These are phyloP conservation scores for Diaporthe citrichinensis DNA, from an alignment of 2,329 filamentous ascomycete species.

Conservation along the genomic window DNA sequence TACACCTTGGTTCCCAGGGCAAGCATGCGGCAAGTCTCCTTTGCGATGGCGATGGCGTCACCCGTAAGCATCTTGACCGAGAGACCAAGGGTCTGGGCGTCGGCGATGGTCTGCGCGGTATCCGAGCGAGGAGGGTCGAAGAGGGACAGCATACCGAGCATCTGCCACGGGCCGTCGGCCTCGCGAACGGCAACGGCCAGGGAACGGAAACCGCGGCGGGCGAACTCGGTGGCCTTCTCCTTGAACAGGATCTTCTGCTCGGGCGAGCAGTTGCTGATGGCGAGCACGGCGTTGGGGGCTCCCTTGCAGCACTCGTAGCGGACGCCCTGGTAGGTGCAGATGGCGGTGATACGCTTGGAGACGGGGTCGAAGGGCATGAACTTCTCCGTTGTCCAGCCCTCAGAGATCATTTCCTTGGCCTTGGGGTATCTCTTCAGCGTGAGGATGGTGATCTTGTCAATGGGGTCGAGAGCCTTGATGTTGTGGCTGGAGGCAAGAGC, in stretches of 20 bases:
- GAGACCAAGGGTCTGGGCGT: constrained; percentile 69
- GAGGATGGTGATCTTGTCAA: constrained; percentile 84
- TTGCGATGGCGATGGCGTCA: constrained; percentile 84
- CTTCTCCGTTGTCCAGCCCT: constrained; percentile 83
- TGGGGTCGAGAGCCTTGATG: constrained; percentile 83
- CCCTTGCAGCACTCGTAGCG: constrained; percentile 82
- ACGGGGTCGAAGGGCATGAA: constrained; percentile 85
- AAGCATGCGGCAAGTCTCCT: constrained; percentile 87
- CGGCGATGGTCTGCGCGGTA: constrained; percentile 82
- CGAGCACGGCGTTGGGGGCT: constrained; percentile 81
- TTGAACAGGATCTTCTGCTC: constrained; percentile 77
- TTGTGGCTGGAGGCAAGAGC: constrained; percentile 84
- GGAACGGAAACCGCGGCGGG: constrained; percentile 84
- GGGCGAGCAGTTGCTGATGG: constrained; percentile 76
- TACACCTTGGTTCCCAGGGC: constrained; percentile 85
- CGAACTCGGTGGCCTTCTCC: constrained; percentile 81
- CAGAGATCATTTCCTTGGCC: constrained; percentile 80
- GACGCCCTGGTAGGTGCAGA: constrained; percentile 78
- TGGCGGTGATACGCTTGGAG: constrained; percentile 82
- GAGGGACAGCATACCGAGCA: constrained; percentile 84
- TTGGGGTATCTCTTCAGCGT: constrained; percentile 84
- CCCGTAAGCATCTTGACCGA: constrained; percentile 87
- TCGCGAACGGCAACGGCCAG: constrained; percentile 77
- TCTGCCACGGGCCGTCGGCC: constrained; percentile 66
- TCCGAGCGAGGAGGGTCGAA: constrained; percentile 86